A percentile compares a stretch with the other conserved stretches of the same genome.
Evolutionary conservation across 495 filamentous ascomycete species (phyloP).

Genomic region (Tuber aestivum): DNA sequence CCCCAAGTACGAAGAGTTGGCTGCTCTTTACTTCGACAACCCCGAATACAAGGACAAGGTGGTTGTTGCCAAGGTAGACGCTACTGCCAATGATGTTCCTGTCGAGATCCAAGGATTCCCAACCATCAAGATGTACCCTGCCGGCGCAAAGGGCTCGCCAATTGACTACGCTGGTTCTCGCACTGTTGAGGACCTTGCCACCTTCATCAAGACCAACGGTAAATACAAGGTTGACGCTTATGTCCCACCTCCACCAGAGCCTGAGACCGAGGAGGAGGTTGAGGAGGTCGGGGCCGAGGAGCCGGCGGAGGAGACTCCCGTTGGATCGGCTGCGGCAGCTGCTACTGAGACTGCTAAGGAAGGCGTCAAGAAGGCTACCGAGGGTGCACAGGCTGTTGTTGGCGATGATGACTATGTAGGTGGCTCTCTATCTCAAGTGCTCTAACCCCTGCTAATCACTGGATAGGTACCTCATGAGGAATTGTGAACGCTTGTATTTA

Average conservation of each 20-base stretch:
- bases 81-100: constrained; percentile 90
- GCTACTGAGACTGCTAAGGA: constrained; percentile 50
- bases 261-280: constrained; percentile 43
- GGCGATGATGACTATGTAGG: constrained; percentile 45
- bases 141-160: constrained; percentile 76
- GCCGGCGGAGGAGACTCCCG: constrained; percentile 26
- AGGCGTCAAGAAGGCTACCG: constrained; percentile 39
- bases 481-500: constrained; percentile 49
- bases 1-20: constrained; percentile 89
- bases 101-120: constrained; percentile 97
- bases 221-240: constrained; percentile 70
- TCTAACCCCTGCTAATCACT: neutral
- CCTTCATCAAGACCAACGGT: constrained; percentile 92
- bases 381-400: constrained; percentile 46
- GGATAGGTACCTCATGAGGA: constrained; percentile 53
- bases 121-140: constrained; percentile 97
- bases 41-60: constrained; percentile 73
- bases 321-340: constrained; percentile 50
- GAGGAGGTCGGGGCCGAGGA: constrained; percentile 52
- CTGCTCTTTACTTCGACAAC: constrained; percentile 63
- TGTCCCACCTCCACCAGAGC: constrained; percentile 44
- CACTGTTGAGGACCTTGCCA: constrained; percentile 86
- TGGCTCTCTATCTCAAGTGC: constrained; percentile 17
- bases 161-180: constrained; percentile 83
- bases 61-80: constrained; percentile 94